phyloP scores from a whole-genome alignment of 2,329 filamentous ascomycete species.

The Exophiala mesophila region DNA sequence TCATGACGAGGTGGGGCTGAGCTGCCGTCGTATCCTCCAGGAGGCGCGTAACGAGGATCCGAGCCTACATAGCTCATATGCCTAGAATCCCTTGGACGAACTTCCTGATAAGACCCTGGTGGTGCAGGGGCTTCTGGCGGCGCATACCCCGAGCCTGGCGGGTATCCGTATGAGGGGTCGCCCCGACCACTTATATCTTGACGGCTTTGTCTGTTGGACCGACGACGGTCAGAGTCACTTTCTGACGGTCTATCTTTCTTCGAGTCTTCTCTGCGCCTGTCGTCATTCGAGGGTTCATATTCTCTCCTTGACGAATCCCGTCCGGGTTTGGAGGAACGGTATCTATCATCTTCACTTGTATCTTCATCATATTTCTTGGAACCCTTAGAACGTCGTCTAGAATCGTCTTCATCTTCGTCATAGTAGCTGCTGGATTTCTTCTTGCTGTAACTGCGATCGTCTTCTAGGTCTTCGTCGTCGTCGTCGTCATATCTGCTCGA shows the following conservation, averaged over 20 bases:
- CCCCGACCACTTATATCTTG: slow-evolving; percentile 8
- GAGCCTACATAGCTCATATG: slow-evolving; percentile 32
- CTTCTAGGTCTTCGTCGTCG: slow-evolving; percentile 25
- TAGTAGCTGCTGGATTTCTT: slow-evolving; percentile 26
- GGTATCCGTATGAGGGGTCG: background rate
- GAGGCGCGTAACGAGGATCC: slow-evolving; percentile 40
- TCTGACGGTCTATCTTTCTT: slow-evolving; percentile 13
- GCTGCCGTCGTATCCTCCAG: slow-evolving; percentile 25
- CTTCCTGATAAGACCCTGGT: slow-evolving; percentile 8
- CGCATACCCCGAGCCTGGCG: slow-evolving; percentile 13
- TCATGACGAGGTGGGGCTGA: slow-evolving; percentile 22
- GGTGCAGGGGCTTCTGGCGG: background rate
- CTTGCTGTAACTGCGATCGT: slow-evolving; percentile 16
- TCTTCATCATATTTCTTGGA: slow-evolving; percentile 29
- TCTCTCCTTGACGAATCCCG: slow-evolving; percentile 14
- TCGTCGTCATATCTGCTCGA: slow-evolving; percentile 29
- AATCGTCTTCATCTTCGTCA: slow-evolving; percentile 30
- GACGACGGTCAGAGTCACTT: slow-evolving; percentile 19
- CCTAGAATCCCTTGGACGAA: slow-evolving; percentile 13
- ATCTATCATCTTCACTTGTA: slow-evolving; percentile 17
- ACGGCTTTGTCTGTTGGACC: slow-evolving; percentile 11
- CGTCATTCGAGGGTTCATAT: slow-evolving; percentile 17
- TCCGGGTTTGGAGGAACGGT: slow-evolving; percentile 15
- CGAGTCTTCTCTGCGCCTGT: slow-evolving; percentile 12
- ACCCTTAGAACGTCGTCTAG: slow-evolving; percentile 22